Evolutionary conservation across 768 basidiomycete genomes (phyloP).

Genomic region (Cystofilobasidium macerans): DNA sequence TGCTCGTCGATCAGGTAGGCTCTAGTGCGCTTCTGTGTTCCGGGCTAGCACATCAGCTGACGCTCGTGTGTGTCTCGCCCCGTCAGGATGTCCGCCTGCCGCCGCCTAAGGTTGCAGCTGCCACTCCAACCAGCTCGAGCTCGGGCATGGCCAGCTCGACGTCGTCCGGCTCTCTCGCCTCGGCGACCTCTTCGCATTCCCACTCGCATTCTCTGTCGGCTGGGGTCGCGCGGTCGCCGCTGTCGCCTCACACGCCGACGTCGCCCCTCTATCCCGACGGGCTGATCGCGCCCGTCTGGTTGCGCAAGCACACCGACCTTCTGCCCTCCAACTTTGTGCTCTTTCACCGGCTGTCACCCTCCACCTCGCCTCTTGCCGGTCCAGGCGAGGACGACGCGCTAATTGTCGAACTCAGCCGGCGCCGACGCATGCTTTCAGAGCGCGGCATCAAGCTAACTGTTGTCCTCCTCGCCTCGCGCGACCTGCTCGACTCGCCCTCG

Average conservation of each 20-base stretch:
- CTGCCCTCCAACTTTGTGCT: slow-evolving; percentile 88
- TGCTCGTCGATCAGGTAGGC: slow-evolving; percentile 68
- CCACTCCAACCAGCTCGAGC: slow-evolving; percentile 38
- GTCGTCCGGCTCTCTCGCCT: background rate
- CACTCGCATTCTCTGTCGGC: slow-evolving; percentile 37
- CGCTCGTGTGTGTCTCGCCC: too few relatives aligned
- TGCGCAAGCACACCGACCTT: slow-evolving; percentile 84
- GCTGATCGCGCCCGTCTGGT: slow-evolving; percentile 93
- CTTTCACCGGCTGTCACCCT: slow-evolving; percentile 71
- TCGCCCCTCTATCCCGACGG: slow-evolving; percentile 92
- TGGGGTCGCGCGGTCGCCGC: slow-evolving; percentile 58
- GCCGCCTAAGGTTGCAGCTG: slow-evolving; percentile 59
- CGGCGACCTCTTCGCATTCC: slow-evolving; percentile 49
- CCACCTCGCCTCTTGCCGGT: slow-evolving; percentile 50
- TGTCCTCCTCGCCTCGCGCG: slow-evolving; percentile 78
- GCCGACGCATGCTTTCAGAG: slow-evolving; percentile 71
- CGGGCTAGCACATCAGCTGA: too few relatives aligned
- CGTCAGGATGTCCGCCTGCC: slow-evolving; percentile 72
- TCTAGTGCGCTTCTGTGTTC: background rate
- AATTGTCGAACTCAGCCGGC: slow-evolving; percentile 61
- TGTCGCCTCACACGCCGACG: slow-evolving; percentile 79
- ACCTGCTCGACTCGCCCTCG: slow-evolving; percentile 73
- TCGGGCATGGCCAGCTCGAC: background rate
- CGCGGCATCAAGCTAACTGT: slow-evolving; percentile 88
- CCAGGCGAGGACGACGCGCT: slow-evolving; percentile 61